Percentiles rank a stretch among this genome's conserved stretches.
phyloP scores from a whole-genome alignment of 805 yeast species.

The Candida dendrica region DNA sequence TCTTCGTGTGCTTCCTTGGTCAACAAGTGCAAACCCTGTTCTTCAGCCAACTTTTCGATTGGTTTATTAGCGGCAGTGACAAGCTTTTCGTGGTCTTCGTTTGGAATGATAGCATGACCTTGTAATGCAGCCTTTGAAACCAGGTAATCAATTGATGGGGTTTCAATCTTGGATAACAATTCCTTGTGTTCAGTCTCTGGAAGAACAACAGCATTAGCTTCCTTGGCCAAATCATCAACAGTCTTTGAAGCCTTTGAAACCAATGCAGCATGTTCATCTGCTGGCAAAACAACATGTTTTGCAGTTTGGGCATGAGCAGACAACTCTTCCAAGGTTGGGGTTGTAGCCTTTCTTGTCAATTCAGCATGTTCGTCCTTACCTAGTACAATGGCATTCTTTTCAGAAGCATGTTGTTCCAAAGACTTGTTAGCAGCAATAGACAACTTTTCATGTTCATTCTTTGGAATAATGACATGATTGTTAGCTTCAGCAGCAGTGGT shows the following conservation, averaged over 20 bases:
- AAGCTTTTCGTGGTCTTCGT: conserved; percentile 2
- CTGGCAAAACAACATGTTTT: conserved; percentile 7
- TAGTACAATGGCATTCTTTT: neutral
- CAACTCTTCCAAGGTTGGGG: conserved; percentile 12
- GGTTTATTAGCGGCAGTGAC: neutral
- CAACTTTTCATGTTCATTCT: conserved; percentile 3
- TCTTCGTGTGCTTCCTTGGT: conserved; percentile 1
- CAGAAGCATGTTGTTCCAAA: neutral
- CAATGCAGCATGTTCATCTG: conserved; percentile 5
- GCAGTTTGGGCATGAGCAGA: neutral
- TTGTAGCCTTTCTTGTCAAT: conserved; percentile 7
- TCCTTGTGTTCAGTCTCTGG: conserved; percentile 7
- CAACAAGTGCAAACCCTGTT: neutral
- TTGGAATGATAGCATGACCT: conserved; percentile 6
- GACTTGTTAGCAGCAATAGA: neutral
- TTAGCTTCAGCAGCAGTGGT: conserved; percentile 10
- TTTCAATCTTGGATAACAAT: neutral
- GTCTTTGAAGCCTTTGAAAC: conserved; percentile 5
- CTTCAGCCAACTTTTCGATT: neutral
- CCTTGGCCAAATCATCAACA: conserved; percentile 4
- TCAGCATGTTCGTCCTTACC: conserved; percentile 3
- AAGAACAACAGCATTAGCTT: conserved; percentile 14
- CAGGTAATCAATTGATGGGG: conserved; percentile 1
- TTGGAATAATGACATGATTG: conserved; percentile 7
- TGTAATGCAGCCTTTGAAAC: neutral